Percentiles rank a stretch among this genome's conserved stretches.
These are phyloP conservation scores for Paramecium biaurelia DNA, from an alignment of 73 alveolate species.

Conservation along the genomic window DNA sequence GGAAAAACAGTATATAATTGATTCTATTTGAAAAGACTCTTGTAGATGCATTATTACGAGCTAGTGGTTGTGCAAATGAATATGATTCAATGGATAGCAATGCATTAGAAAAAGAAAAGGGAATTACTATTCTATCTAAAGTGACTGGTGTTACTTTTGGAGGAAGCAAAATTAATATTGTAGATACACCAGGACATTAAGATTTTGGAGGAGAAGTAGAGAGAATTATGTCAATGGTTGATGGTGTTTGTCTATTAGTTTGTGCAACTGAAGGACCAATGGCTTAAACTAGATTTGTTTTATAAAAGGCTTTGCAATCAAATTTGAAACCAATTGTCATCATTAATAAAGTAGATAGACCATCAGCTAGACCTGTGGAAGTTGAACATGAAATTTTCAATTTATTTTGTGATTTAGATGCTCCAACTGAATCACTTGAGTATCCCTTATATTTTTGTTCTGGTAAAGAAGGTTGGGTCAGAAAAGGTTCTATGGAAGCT, in stretches of 20 bases:
- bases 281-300: constrained; percentile 87
- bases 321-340: constrained; percentile 87
- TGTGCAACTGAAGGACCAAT: constrained; percentile 93
- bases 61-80: constrained; percentile 72
- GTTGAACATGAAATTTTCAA: constrained; percentile 87
- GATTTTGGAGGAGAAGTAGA: constrained; percentile 83
- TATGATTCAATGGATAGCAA: constrained; percentile 74
- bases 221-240: constrained; percentile 91
- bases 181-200: constrained; percentile 82
- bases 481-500: constrained; percentile 54
- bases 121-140: constrained; percentile 76
- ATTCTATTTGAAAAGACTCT: constrained; percentile 54
- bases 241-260: constrained; percentile 86
- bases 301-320: constrained; percentile 82
- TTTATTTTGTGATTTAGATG: constrained; percentile 80
- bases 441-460: constrained; percentile 85
- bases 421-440: constrained; percentile 78
- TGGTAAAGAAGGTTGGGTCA: constrained; percentile 88
- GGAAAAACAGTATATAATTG: constrained; percentile 61
- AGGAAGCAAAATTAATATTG: constrained; percentile 70
- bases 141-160: constrained; percentile 70
- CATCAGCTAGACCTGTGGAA: constrained; percentile 79
- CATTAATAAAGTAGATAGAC: constrained; percentile 90
- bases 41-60: constrained; percentile 75
- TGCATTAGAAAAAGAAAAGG: constrained; percentile 73